Evolutionary conservation across 1,284 basidiomycete species (phyloP), one percentile per base, ranked within the genome.

Genomic region (Rhodotorula sp.): DNA sequence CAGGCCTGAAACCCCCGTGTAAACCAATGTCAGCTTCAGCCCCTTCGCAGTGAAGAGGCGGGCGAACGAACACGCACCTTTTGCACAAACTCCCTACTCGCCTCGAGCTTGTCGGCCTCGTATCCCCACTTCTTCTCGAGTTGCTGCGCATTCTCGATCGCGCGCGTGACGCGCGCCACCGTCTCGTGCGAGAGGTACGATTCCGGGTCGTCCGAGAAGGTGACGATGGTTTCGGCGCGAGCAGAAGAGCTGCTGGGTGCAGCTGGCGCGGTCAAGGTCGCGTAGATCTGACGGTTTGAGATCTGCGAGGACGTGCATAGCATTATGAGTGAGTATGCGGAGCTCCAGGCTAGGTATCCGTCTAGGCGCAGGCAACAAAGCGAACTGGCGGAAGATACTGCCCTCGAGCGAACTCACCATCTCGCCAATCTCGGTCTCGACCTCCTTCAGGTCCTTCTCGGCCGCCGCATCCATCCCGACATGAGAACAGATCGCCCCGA

Each of bases 401-500:
- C n/a, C 12, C 23, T 34, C n/a, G 38, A 43, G 38, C 38, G 38
- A 12, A 80, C 85, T 66, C 72, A 91, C 90, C 89, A 93, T 92
- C 78, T 84, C 86, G 10, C 89, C 78, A 47, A 93, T 81, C 58
- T 91, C 79, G 7, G 81, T 81, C 45, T 87, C 84, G 18, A 90
- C 87, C 55, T 85, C 85, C 45, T 84, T 52, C 7, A 75, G 18
- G 10, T 85, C 58, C 65, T 63, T 45, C 67, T 86, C 83, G 52
- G 79, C 84, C 5, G 5, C 31, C 10, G 50, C 31, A n/a, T 85
- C 82, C 54, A 88, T 85, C 47, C 85, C 86, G 58, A 90, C 84
- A 18, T 85, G 84, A 34, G 83, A 83, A 6, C 85, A 88, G 64
- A 93, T 89, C 71, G 92, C 89, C 0, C 82, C 79, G 12, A 93